Evolutionary conservation across 306 rosid species (phyloP), one percentile per base, ranked within the genome.

Genomic region (Hippophae rhamnoides): DNA sequence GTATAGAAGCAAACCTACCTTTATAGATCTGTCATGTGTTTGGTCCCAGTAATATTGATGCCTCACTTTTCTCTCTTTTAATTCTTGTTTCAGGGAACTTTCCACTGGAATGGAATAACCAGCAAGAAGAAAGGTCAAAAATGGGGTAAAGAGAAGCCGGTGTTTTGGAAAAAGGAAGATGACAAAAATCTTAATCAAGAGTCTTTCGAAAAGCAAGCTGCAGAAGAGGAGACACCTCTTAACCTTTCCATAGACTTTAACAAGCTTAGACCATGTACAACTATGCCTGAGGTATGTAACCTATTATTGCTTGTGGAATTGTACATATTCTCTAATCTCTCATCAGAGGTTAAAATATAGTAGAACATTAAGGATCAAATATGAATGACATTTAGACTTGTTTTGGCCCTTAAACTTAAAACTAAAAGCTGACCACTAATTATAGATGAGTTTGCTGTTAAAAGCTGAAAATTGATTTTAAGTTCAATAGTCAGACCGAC

Each of bases 41-140:
- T 31, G 38, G 38, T 31, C 38, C 38, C 38, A 31, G 38, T 31
- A 31, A 31, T 31, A 31, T 51, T 18, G 51, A 43, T 12, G 38
- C 38, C 5, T 3, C 62, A 9, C 49, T 26, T 54, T 27, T 70
- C 58, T 77, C 38, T n/a, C 38, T 64, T 40, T 56, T 67, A 56
- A 18, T 48, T 65, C 60, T 65, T 76, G 60, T 59, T 72, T 80
- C 83, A 84, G 99, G 90, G 82, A 66, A 81, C 62, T 31, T 75
- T 82, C 57, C 80, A 74, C 67, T 93, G 97, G 99, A 88, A 82
- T 77, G 95, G 97, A 65, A 84, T 78, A 47, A 93, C 90, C 77
- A 84, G 74, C 87, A 93, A 93, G 83, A 86, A 76, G 76, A 88
- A 79, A 77, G 95, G 96, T 42, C 95, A 93, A 74, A 82, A 88